Conservation (phyloP, 2,329 filamentous ascomycete species). For the Talaromyces sp. region DNA sequence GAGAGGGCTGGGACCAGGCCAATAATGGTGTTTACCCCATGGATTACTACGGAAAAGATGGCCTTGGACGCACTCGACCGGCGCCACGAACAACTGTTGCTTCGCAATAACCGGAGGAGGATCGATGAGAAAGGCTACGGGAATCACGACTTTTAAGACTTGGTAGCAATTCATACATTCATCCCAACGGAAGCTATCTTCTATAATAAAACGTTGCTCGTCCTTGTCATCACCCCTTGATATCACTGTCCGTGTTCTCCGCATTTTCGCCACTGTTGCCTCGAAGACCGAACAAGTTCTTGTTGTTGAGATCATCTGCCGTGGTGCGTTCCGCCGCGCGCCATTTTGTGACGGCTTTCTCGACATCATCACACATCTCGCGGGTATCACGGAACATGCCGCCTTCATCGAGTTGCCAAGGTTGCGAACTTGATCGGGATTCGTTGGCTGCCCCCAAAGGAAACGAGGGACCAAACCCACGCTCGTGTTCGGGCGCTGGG, state of each 20-base stretch:
- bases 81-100: neutral
- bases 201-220: neutral
- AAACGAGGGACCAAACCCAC: slow-evolving; percentile 63
- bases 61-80: slow-evolving; percentile 71
- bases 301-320: slow-evolving; percentile 33
- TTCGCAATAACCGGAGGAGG: neutral
- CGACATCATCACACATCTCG: slow-evolving; percentile 85
- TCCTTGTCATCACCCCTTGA: slow-evolving; percentile 21
- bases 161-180: neutral
- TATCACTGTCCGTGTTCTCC: slow-evolving; percentile 29
- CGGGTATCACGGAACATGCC: slow-evolving; percentile 81
- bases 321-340: slow-evolving; percentile 59
- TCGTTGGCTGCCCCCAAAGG: slow-evolving; percentile 40
- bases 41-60: slow-evolving; percentile 95
- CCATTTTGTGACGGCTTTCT: slow-evolving; percentile 71
- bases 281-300: slow-evolving; percentile 32
- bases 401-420: slow-evolving; percentile 71
- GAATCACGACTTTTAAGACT: neutral
- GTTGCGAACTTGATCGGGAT: slow-evolving; percentile 38
- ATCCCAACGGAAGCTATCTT: neutral
- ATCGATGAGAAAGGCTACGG: neutral
- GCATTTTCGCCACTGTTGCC: slow-evolving; percentile 34
- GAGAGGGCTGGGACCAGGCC: slow-evolving; percentile 64
- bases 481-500: slow-evolving; percentile 68
- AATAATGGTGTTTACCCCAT: slow-evolving; percentile 77